Evolutionary conservation across 2,329 filamentous ascomycete species (phyloP).

Genomic region (Colletotrichum sp.): DNA sequence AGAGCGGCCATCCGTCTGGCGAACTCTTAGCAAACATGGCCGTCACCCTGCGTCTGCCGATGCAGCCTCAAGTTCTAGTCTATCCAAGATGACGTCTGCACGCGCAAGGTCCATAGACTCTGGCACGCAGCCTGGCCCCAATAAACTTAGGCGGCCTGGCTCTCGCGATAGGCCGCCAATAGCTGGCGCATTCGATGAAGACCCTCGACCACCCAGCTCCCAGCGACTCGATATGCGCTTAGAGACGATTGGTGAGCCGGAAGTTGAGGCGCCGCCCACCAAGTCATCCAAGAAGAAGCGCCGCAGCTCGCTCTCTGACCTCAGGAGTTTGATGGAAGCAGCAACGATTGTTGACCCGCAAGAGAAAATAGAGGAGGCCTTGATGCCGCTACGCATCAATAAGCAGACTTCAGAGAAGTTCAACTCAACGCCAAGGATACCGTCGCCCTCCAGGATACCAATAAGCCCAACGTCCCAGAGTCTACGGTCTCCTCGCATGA

Average conservation of each 20-base stretch:
- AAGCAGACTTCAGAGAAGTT: conserved; percentile 60
- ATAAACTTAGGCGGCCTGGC: conserved; percentile 53
- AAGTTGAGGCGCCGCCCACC: conserved; percentile 31
- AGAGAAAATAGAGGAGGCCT: conserved; percentile 35
- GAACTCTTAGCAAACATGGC: conserved; percentile 84
- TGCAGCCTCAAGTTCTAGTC: conserved; percentile 59
- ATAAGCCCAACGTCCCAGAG: conserved; percentile 49
- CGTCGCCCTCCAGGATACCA: conserved; percentile 55
- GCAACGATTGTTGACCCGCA: conserved; percentile 53
- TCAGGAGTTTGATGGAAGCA: conserved; percentile 71
- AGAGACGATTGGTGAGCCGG: conserved; percentile 65
- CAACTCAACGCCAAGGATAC: conserved; percentile 54
- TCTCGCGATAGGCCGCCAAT: conserved; percentile 66
- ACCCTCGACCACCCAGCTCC: conserved; percentile 60
- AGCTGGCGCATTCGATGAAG: conserved; percentile 66
- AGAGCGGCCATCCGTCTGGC: conserved; percentile 80
- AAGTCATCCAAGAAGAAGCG: conserved; percentile 74
- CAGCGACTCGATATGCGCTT: conserved; percentile 59
- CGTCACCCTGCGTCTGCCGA: conserved; percentile 65
- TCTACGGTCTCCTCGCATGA: conserved; percentile 41
- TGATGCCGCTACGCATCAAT: conserved; percentile 56
- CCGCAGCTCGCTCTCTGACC: conserved; percentile 88
- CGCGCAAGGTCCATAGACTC: conserved; percentile 82
- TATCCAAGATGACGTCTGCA: conserved; percentile 67
- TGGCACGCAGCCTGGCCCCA: conserved; percentile 53